Evolutionary conservation across 2,329 filamentous ascomycete genomes (phyloP).

Genomic region (Fonsecaea monophora): DNA sequence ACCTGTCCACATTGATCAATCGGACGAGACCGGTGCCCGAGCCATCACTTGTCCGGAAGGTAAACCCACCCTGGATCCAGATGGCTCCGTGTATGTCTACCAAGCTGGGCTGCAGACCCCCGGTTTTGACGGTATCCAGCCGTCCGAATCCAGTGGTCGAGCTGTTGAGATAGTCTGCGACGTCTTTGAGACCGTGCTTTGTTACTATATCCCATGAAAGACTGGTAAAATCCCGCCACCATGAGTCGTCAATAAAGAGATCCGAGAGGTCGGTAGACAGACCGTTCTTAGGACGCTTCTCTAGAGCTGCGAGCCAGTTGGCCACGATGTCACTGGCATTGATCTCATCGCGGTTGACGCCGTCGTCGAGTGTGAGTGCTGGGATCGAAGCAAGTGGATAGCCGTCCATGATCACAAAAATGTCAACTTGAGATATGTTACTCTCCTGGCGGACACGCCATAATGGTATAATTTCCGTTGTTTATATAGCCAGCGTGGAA

Average conservation of each 20-base stretch:
- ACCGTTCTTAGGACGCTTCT: constrained; percentile 12
- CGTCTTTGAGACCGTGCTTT: constrained; percentile 4
- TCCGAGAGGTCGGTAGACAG: constrained; percentile 12
- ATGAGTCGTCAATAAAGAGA: constrained; percentile 16
- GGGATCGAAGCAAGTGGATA: constrained; percentile 20
- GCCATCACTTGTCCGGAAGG: constrained; percentile 14
- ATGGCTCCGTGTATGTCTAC: constrained; percentile 11
- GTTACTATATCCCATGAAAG: constrained; percentile 15
- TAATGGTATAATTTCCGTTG: background rate
- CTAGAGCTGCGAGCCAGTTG: constrained; percentile 15
- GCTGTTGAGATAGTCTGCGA: constrained; percentile 7
- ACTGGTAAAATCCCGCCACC: constrained; percentile 14
- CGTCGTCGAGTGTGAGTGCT: constrained; percentile 4
- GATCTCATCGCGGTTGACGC: constrained; percentile 7
- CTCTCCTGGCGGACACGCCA: background rate
- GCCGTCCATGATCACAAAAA: constrained; percentile 8
- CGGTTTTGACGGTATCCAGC: constrained; percentile 2
- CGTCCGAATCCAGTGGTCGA: constrained; percentile 13
- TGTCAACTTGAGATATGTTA: background rate
- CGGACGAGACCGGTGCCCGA: constrained; percentile 13
- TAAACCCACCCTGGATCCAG: constrained; percentile 17
- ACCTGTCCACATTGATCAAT: constrained; percentile 11
- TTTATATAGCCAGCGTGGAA: background rate
- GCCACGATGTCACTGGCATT: constrained; percentile 9
- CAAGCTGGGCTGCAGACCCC: constrained; percentile 10